Conservation (phyloP, 441 rosid genomes). For the Kokia cookei region DNA sequence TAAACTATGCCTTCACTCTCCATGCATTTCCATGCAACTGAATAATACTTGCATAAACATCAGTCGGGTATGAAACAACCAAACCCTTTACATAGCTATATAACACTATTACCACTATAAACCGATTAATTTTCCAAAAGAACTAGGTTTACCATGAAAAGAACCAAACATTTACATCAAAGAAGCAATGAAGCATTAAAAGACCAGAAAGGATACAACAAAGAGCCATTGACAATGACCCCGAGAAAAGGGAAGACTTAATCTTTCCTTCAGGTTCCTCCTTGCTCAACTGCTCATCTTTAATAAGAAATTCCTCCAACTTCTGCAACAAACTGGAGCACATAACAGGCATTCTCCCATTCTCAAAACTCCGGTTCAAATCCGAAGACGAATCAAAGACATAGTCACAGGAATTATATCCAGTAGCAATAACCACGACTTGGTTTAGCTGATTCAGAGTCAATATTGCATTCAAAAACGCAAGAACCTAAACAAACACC, state of each 20-base stretch:
- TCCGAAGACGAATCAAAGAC: conserved; percentile 65
- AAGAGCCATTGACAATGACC: conserved; percentile 94
- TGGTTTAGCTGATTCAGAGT: conserved; percentile 81
- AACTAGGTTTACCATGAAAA: not conserved
- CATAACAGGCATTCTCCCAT: conserved; percentile 51
- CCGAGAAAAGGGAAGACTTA: conserved; percentile 70
- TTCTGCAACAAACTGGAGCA: conserved; percentile 49
- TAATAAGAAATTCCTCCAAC: conserved; percentile 59
- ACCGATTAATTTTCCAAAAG: not conserved
- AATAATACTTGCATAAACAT: not conserved
- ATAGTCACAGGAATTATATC: conserved; percentile 73
- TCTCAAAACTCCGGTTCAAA: conserved; percentile 30
- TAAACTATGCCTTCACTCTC: not conserved
- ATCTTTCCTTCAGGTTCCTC: conserved; percentile 35
- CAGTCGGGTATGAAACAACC: not conserved
- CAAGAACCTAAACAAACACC: conserved; percentile 47
- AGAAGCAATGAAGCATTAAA: conserved; percentile 4
- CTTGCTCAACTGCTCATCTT: conserved; percentile 58
- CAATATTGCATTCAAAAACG: conserved; percentile 70
- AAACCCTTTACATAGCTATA: not conserved
- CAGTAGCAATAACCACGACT: conserved; percentile 85
- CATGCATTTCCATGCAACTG: not conserved
- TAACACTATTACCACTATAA: not conserved
- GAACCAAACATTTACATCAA: not conserved
- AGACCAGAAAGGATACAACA: conserved; percentile 73